These are phyloP conservation scores for Aureobasidium pullulans DNA, from an alignment of 2,329 filamentous ascomycete genomes.

Conservation along the genomic window DNA sequence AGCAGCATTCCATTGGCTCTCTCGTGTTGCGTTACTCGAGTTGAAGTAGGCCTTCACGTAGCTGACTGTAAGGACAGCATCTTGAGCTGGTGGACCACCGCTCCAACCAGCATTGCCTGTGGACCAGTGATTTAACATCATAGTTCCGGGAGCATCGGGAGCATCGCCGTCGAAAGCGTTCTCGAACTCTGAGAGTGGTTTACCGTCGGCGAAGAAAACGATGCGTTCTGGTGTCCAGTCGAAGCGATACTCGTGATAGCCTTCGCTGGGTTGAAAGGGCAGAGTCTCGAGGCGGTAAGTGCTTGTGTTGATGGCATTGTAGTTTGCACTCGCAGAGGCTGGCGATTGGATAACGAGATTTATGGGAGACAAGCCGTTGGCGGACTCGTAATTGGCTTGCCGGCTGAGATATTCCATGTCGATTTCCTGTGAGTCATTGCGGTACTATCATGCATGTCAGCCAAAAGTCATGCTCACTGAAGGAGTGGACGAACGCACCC, in stretches of 20 bases:
- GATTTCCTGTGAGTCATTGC: constrained; percentile 72
- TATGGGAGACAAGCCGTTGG: constrained; percentile 42
- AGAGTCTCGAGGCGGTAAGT: constrained; percentile 53
- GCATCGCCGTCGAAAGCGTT: constrained; percentile 28
- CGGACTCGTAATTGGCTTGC: constrained; percentile 35
- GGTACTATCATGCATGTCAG: constrained; percentile 47
- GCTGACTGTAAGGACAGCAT: constrained; percentile 56
- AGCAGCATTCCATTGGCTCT: constrained; percentile 30
- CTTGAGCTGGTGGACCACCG: constrained; percentile 56
- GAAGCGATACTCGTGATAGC: constrained; percentile 72
- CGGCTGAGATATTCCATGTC: constrained; percentile 71
- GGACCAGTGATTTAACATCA: constrained; percentile 70
- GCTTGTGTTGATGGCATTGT: constrained; percentile 53
- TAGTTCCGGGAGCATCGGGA: constrained; percentile 54
- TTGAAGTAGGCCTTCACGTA: constrained; percentile 80
- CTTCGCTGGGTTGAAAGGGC: constrained; percentile 57
- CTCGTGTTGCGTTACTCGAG: constrained; percentile 44
- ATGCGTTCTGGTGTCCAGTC: constrained; percentile 61
- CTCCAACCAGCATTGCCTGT: constrained; percentile 68
- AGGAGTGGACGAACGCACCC: constrained; percentile 42
- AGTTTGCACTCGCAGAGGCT: constrained; percentile 51
- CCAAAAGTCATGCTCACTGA: background rate
- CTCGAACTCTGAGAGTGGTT: constrained; percentile 49
- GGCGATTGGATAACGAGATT: constrained; percentile 71
- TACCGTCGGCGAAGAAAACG: constrained; percentile 61